Conservation (phyloP, 192 early-diverging fungal species). For the Diversispora epigaea region DNA sequence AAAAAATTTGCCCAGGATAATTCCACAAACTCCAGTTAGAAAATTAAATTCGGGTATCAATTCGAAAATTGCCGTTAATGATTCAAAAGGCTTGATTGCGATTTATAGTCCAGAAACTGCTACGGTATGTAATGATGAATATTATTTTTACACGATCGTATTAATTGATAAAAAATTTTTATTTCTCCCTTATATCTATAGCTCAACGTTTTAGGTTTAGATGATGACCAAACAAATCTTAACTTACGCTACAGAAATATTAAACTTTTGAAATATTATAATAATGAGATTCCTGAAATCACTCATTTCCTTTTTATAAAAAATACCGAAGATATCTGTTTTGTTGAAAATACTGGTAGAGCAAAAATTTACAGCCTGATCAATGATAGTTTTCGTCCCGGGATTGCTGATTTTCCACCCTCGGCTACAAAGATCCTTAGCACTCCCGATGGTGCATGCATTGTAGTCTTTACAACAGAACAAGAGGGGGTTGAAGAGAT, state of each 20-base stretch:
- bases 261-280: constrained; percentile 3
- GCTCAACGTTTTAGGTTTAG: no score
- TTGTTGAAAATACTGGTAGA: constrained; percentile 13
- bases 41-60: not conserved
- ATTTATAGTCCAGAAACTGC: constrained; percentile 8
- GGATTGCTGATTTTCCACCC: constrained; percentile 10
- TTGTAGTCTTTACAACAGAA: constrained; percentile 22
- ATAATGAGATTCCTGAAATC: not conserved
- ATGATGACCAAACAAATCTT: not conserved
- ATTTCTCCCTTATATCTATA: no score
- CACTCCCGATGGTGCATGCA: constrained; percentile 21
- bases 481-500: no score
- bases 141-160: no score
- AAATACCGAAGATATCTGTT: constrained; percentile 9
- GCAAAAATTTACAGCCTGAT: not conserved
- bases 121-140: not conserved
- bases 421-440: not conserved
- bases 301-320: constrained; percentile 19
- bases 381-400: not conserved
- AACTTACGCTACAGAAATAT: constrained; percentile 3
- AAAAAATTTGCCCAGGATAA: not conserved
- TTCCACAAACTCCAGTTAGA: not conserved
- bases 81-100: constrained; percentile 15
- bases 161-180: no score
- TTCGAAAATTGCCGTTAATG: constrained; percentile 5